Evolutionary conservation across 768 basidiomycete genomes (phyloP).

Genomic region (Cubamyces sp.): DNA sequence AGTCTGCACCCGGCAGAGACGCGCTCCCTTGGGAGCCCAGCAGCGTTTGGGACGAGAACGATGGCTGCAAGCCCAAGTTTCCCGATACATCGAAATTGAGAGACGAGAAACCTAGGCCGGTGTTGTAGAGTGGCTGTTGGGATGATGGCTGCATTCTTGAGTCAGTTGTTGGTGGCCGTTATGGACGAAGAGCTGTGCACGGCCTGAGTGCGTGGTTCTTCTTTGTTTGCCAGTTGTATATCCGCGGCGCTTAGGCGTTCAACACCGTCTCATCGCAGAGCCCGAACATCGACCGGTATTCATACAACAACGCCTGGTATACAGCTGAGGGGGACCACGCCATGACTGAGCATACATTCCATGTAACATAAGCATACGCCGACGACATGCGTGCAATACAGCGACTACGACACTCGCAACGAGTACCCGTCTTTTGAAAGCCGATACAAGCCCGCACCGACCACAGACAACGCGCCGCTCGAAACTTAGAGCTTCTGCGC

Average conservation of each 20-base stretch:
- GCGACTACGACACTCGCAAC: slow-evolving; percentile 14
- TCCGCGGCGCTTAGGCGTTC: no score
- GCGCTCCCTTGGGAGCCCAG: slow-evolving; percentile 7
- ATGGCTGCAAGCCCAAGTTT: slow-evolving; percentile 3
- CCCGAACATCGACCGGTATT: no score
- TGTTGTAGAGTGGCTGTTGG: slow-evolving; percentile 7
- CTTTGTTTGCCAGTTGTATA: no score
- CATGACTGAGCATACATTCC: slow-evolving; percentile 20
- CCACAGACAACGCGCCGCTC: slow-evolving; percentile 21
- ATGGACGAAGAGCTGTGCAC: background rate
- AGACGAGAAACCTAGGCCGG: slow-evolving; percentile 1
- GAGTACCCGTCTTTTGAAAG: slow-evolving; percentile 15
- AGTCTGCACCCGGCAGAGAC: slow-evolving; percentile 9
- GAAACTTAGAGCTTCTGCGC: slow-evolving; percentile 64
- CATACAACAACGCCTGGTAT: background rate
- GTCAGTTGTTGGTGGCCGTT: background rate
- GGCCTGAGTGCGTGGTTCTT: no score
- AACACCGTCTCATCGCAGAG: no score
- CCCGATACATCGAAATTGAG: slow-evolving; percentile 12
- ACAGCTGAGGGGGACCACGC: slow-evolving; percentile 2
- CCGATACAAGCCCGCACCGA: slow-evolving; percentile 10
- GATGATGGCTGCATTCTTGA: background rate
- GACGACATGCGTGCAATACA: slow-evolving; percentile 6
- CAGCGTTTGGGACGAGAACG: slow-evolving; percentile 18
- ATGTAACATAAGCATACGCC: slow-evolving; percentile 20